These are phyloP conservation scores for Cynanchum wilfordii DNA, from an alignment of 257 asterid genomes.

Conservation along the genomic window DNA sequence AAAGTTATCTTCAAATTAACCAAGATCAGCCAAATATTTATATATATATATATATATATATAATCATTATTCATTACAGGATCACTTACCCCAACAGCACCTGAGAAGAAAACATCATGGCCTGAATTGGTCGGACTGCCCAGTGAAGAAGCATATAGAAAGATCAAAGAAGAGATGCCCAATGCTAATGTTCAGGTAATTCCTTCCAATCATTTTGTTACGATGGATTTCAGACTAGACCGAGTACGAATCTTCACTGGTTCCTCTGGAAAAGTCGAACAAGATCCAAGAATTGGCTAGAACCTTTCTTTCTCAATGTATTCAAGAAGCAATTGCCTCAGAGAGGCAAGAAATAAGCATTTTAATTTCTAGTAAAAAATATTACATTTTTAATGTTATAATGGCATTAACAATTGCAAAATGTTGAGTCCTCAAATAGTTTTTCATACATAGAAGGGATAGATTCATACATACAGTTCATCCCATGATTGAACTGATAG, in stretches of 20 bases:
- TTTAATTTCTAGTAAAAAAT: not conserved
- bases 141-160: constrained; percentile 45
- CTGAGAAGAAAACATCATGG: constrained; percentile 41
- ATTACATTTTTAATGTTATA: not conserved
- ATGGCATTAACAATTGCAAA: not conserved
- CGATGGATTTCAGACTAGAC: constrained; percentile 34
- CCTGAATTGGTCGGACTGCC: constrained; percentile 50
- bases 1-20: not conserved
- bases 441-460: not conserved
- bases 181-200: constrained; percentile 17
- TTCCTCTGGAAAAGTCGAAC: constrained; percentile 40
- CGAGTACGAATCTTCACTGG: constrained; percentile 48
- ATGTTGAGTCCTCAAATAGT: not conserved
- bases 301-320: not conserved
- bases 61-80: not conserved
- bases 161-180: constrained; percentile 39
- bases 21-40: no score
- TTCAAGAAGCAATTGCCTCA: not conserved
- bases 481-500: not conserved
- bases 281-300: constrained; percentile 43
- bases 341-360: not conserved
- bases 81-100: not conserved
- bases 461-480: not conserved
- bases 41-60: no score
- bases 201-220: constrained; percentile 26